Conservation (phyloP, 306 rosid species). For the Senna tora region DNA sequence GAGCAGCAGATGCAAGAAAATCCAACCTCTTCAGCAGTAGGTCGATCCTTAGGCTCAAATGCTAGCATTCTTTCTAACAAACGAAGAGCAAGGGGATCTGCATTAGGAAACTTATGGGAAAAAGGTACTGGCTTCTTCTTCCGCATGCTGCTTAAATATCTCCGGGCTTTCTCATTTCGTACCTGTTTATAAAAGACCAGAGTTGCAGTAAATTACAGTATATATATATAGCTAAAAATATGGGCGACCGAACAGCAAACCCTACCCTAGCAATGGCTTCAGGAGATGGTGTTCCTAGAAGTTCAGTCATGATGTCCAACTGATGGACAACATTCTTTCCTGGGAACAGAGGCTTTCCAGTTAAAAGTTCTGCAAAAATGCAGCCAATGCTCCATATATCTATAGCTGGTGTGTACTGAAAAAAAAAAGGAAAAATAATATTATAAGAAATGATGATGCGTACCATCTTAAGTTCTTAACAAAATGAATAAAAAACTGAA, state of each 20-base stretch:
- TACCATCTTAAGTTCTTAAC: not conserved
- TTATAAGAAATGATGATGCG: not conserved
- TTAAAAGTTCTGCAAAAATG: slow-evolving; percentile 87
- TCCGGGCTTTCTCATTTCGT: slow-evolving; percentile 86
- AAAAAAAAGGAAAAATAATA: not conserved
- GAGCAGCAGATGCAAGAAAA: slow-evolving; percentile 20
- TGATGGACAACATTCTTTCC: slow-evolving; percentile 94
- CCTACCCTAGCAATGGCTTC: slow-evolving; percentile 93
- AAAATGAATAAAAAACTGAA: not conserved
- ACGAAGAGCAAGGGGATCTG: slow-evolving; percentile 82
- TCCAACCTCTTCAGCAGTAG: slow-evolving; percentile 85
- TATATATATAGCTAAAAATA: slow-evolving; percentile 2
- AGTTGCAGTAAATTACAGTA: slow-evolving; percentile 17
- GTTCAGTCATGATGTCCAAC: slow-evolving; percentile 84
- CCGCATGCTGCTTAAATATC: slow-evolving; percentile 89
- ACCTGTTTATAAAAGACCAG: slow-evolving; percentile 46
- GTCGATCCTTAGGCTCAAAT: slow-evolving; percentile 90
- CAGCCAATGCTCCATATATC: slow-evolving; percentile 96
- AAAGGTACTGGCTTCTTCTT: slow-evolving; percentile 78
- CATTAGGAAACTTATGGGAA: slow-evolving; percentile 83
- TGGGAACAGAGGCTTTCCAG: slow-evolving; percentile 91
- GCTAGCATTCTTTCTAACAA: slow-evolving; percentile 89
- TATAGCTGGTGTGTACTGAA: slow-evolving; percentile 91
- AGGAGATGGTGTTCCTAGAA: slow-evolving; percentile 78
- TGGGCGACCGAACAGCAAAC: slow-evolving; percentile 45